These are phyloP conservation scores for Aquilaria malaccensis DNA, from an alignment of 345 rosid genomes.

Conservation along the genomic window DNA sequence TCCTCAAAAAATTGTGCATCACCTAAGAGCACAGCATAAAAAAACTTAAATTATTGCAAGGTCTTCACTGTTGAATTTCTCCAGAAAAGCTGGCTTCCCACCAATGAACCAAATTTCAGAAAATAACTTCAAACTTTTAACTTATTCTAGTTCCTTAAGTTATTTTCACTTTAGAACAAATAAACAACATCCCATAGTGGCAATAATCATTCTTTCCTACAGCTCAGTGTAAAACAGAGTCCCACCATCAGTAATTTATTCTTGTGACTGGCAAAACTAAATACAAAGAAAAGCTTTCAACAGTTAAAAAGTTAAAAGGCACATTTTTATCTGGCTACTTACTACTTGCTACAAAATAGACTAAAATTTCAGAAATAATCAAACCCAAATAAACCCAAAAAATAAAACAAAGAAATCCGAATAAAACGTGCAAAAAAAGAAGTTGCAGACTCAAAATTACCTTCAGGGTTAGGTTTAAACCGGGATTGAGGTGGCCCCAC, in stretches of 20 bases:
- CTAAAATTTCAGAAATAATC: not conserved
- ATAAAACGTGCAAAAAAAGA: not conserved
- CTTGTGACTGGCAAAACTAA: not conserved
- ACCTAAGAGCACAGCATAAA: slow-evolving; percentile 33
- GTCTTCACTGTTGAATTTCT: not conserved
- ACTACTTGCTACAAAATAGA: not conserved
- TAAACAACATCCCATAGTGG: not conserved
- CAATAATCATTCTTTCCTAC: too few relatives aligned
- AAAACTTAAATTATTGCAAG: not conserved
- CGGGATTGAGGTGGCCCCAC: slow-evolving; percentile 59
- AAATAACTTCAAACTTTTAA: not conserved
- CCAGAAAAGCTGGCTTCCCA: too few relatives aligned
- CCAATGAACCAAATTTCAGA: too few relatives aligned
- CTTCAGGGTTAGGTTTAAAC: slow-evolving; percentile 62
- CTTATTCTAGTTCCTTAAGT: not conserved
- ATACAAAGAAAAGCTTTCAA: not conserved
- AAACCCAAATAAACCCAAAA: slow-evolving; percentile 3
- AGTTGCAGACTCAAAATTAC: slow-evolving; percentile 17
- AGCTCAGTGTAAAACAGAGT: too few relatives aligned
- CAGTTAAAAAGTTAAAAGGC: slow-evolving; percentile 1
- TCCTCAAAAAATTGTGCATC: slow-evolving; percentile 57
- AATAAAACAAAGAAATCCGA: not conserved
- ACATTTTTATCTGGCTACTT: not conserved
- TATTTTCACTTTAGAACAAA: not conserved
- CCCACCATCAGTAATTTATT: too few relatives aligned